Conservation (phyloP, 83 land plant genomes). For the Picea mariana region DNA sequence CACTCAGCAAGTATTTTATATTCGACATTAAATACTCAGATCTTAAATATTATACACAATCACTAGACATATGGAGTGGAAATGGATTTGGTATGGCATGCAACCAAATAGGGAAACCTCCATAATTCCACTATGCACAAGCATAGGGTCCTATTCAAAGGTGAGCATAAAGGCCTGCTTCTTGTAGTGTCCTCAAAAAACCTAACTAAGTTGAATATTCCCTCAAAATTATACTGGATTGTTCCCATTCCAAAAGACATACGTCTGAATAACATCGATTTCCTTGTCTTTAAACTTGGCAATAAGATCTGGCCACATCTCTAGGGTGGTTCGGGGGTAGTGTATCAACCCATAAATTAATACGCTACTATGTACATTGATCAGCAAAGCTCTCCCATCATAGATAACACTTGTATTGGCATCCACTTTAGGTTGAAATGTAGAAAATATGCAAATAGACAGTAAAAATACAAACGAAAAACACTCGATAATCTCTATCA, state of each 20-base stretch:
- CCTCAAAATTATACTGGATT: constrained; percentile 70
- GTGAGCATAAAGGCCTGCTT: too few relatives aligned
- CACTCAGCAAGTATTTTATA: too few relatives aligned
- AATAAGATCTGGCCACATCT: constrained; percentile 54
- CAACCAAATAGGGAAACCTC: too few relatives aligned
- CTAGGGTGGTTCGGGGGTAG: constrained; percentile 21
- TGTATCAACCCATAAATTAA: constrained; percentile 20
- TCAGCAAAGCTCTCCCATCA: constrained; percentile 17
- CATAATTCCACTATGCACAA: too few relatives aligned
- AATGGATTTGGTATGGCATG: too few relatives aligned
- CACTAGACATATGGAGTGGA: too few relatives aligned
- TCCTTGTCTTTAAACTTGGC: constrained; percentile 48
- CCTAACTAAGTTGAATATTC: constrained; percentile 39
- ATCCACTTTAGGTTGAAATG: neutral
- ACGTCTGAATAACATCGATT: constrained; percentile 41
- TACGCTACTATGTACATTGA: constrained; percentile 12
- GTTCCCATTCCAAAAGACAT: constrained; percentile 50
- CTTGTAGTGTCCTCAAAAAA: constrained; percentile 20
- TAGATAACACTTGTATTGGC: constrained; percentile 10
- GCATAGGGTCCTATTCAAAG: too few relatives aligned
- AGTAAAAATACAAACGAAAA: too few relatives aligned
- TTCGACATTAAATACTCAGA: too few relatives aligned
- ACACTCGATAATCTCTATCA: too few relatives aligned
- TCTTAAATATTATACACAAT: too few relatives aligned
- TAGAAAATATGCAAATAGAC: too few relatives aligned